Base-by-base conservation (phyloP, 352 stramenopile species). In the Phytophthora brassicae region DNA sequence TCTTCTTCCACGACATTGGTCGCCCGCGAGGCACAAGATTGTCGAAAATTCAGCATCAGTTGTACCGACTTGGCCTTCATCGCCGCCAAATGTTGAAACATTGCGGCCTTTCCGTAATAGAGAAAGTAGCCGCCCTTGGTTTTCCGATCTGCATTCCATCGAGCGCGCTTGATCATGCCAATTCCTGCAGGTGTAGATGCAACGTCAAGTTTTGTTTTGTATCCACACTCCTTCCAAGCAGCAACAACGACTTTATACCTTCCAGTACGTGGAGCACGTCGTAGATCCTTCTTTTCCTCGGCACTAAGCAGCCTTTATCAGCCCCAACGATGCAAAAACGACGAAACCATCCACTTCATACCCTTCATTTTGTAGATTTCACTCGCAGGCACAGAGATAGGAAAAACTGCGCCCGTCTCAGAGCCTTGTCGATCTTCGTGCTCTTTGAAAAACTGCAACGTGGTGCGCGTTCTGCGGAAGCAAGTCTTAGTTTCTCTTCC, bases 191-290 rank as follows among this genome's bases (percentile, higher is more conserved):
- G 17, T 14, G 47, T 17, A 31, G 26, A 31, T 31, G 26, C 26
- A 31, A 31, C 26, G 26, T 31, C 26, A 4, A 31, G 26, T 31
- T 31, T 31, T 31, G 26, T 60, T 29, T 41, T 16, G 56, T 55
- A 41, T 47, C 6, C 6, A 39, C n/a, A 24, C 36, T 41, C 41
- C 17, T 19, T 24, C 36, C 38, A 41, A n/a, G 23, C 3, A 28
- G 35, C 47, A 52, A 1, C 8, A 22, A 13, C 19, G 6, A 17
- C 17, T 17, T n/a, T 35, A 43, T 64, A 89, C 83, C 83, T 89
- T 92, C 83, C 14, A 92, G 55, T 3, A 92, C 83, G 42, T 92
- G 81, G 19, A 92, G 61, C 9, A 90, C 83, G 50, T 92, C 83
- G 50, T 92, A 92, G 8, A 89, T 84, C 4, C 83, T 66, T 47